Percentiles rank a stretch among this genome's conserved stretches.
These are phyloP conservation scores for Cladosporium colombiae DNA, from an alignment of 2,329 filamentous ascomycete genomes.

Conservation along the genomic window DNA sequence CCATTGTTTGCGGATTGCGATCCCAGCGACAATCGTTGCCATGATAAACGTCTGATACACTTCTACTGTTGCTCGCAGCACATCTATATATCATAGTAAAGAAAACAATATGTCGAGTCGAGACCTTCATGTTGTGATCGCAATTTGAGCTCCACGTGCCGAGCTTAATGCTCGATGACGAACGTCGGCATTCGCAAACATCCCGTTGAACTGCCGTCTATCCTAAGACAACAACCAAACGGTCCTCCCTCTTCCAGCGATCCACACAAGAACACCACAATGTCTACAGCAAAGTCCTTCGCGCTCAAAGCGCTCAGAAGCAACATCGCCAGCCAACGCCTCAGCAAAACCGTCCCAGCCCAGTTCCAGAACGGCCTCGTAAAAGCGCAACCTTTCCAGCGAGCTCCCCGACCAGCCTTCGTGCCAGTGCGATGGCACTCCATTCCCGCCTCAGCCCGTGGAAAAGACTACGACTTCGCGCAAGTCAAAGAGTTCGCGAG, in stretches of 20 bases:
- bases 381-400: conserved; percentile 22
- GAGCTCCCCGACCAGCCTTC: conserved; percentile 19
- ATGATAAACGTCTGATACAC: not conserved
- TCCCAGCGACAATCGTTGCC: not conserved
- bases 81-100: not conserved
- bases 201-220: not conserved
- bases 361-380: conserved; percentile 16
- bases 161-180: conserved; percentile 5
- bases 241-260: not conserved
- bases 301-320: conserved; percentile 25
- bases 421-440: conserved; percentile 41
- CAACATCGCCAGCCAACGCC: conserved; percentile 19
- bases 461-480: conserved; percentile 44
- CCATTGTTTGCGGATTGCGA: not conserved
- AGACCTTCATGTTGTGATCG: not conserved
- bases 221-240: not conserved
- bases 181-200: conserved; percentile 10
- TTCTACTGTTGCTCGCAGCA: not conserved
- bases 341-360: conserved; percentile 13
- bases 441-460: conserved; percentile 31
- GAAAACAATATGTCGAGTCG: not conserved
- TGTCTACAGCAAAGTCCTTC: conserved; percentile 29
- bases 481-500: conserved; percentile 41
- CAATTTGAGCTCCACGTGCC: not conserved
- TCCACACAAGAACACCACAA: conserved; percentile 8